Percentiles rank a stretch among this genome's conserved stretches.
These are phyloP conservation scores for Phanerodontia chrysosporium DNA, from an alignment of 768 basidiomycete genomes.

Conservation along the genomic window DNA sequence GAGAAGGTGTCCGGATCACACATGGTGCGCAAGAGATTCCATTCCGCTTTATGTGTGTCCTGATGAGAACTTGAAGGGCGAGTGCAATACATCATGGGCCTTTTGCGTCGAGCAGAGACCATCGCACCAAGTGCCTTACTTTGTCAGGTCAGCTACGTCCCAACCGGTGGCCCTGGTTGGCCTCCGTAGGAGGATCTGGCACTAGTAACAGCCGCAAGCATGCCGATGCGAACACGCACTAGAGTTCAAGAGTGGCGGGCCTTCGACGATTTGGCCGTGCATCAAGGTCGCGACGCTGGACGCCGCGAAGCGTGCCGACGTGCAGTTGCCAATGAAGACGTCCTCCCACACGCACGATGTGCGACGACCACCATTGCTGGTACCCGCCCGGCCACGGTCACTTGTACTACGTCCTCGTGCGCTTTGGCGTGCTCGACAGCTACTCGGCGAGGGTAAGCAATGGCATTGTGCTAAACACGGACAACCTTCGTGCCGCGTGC, in stretches of 20 bases:
- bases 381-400: conserved; percentile 82
- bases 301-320: conserved; percentile 54
- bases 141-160: no score
- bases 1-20: neutral
- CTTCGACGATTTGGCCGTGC: conserved; percentile 61
- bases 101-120: conserved; percentile 86
- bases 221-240: conserved; percentile 64
- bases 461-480: conserved; percentile 78
- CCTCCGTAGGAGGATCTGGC: conserved; percentile 23
- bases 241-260: conserved; percentile 70
- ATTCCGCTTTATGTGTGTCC: neutral
- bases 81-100: conserved; percentile 95
- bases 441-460: conserved; percentile 67
- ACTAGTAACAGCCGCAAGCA: conserved; percentile 39
- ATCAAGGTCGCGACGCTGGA: conserved; percentile 69
- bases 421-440: conserved; percentile 68
- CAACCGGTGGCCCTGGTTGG: no score
- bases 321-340: conserved; percentile 78
- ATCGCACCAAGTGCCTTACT: conserved; percentile 66
- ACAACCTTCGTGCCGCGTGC: conserved; percentile 65
- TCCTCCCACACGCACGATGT: conserved; percentile 78
- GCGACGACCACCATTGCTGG: conserved; percentile 64
- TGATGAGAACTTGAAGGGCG: conserved; percentile 52
- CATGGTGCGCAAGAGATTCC: neutral
- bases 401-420: conserved; percentile 65